Conservation (phyloP, 768 basidiomycete species). For the Pluteus cervinus region DNA sequence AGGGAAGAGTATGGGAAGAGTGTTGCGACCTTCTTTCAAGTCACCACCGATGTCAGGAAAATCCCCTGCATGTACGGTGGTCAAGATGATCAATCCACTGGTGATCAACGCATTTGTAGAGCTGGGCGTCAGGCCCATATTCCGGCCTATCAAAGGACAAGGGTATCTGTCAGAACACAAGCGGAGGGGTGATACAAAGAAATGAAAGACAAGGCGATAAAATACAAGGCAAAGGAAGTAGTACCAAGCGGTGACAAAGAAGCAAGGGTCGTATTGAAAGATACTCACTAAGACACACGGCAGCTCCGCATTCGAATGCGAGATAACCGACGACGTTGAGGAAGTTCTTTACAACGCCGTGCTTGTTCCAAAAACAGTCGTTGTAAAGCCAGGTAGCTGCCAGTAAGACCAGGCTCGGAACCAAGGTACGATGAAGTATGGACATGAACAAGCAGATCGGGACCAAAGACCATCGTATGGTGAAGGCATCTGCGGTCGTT, state of each 20-base stretch:
- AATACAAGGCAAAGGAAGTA: conserved; percentile 3
- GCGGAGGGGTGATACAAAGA: conserved; percentile 24
- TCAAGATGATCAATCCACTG: no score
- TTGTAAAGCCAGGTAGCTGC: conserved; percentile 30
- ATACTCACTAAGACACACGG: conserved; percentile 27
- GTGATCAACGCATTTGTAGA: no score
- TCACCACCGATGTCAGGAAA: conserved; percentile 42
- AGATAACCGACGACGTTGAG: conserved; percentile 33
- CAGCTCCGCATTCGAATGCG: conserved; percentile 30
- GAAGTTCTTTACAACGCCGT: conserved; percentile 32
- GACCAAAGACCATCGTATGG: conserved; percentile 30
- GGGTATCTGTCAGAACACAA: conserved; percentile 28
- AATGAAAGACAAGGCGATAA: conserved; percentile 16
- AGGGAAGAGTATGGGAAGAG: conserved; percentile 40
- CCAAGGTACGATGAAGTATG: conserved; percentile 20
- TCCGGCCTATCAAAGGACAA: no score
- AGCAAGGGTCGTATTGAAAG: not conserved
- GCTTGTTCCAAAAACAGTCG: conserved; percentile 27
- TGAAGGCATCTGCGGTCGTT: conserved; percentile 22
- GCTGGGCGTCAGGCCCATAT: no score
- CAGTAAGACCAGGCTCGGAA: conserved; percentile 28
- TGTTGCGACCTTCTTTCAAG: conserved; percentile 28
- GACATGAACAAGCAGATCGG: conserved; percentile 29
- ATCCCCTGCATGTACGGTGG: conserved; percentile 43
- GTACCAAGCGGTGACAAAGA: not conserved